Evolutionary conservation across 306 rosid species (phyloP).

Genomic region (Lithocarpus polystachyus): DNA sequence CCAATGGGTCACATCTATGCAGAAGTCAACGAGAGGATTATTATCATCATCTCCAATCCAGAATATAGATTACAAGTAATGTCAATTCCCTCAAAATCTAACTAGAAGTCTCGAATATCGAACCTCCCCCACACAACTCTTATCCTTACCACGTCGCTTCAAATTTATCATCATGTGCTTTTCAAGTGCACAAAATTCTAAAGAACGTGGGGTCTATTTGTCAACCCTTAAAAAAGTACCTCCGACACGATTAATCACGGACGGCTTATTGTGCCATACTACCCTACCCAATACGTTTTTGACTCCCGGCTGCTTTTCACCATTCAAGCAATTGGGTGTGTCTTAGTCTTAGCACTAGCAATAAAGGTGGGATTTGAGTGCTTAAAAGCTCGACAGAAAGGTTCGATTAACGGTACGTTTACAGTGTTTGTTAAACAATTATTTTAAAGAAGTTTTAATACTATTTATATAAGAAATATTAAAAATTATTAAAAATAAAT

Average conservation of each 20-base stretch:
- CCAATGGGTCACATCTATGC: background rate
- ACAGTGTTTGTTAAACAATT: no score
- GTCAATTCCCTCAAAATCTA: background rate
- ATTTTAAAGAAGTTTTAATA: no score
- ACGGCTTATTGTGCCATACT: no score
- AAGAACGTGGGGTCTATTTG: background rate
- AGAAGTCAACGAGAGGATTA: background rate
- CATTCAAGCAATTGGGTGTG: background rate
- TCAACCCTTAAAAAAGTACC: background rate
- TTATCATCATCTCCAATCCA: background rate
- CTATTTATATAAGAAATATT: no score
- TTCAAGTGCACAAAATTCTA: background rate
- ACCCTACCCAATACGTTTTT: background rate
- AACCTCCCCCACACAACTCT: background rate
- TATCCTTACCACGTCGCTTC: background rate
- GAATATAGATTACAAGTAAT: background rate
- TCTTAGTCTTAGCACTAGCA: no score
- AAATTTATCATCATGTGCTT: background rate
- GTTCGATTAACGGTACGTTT: no score
- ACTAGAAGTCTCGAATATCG: background rate
- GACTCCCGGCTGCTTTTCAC: background rate
- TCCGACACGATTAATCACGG: background rate
- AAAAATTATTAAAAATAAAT: no score
- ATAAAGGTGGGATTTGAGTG: no score
- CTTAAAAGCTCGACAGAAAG: no score